Evolutionary conservation across 2,329 filamentous ascomycete genomes (phyloP), one percentile per base, ranked within the genome.

Genomic region (Thyridium curvatum): DNA sequence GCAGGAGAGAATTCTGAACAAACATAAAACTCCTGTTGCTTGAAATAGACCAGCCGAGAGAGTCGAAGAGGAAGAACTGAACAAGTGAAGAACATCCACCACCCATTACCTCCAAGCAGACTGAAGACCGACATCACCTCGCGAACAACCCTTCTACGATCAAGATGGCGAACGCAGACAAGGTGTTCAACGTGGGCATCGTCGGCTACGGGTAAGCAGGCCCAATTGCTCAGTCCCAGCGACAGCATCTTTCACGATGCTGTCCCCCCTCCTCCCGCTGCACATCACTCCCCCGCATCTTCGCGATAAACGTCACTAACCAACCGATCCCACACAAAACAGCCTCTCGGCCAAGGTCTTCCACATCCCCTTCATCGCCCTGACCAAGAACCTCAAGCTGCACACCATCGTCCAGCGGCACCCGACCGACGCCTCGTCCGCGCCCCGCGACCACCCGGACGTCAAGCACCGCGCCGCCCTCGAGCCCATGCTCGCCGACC

Each of bases 301-400:
- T n/a, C n/a, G n/a, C n/a, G n/a, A n/a, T n/a, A n/a, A n/a, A n/a
- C n/a, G n/a, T n/a, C n/a, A n/a, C n/a, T n/a, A n/a, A n/a, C n/a
- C n/a, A n/a, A n/a, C n/a, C n/a, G 15, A 44, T 44, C 17, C 12
- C 32, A 21, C 12, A 10, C 17, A 28, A 41, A 77, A n/a, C n/a
- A n/a, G 74, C 56, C 53, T 74, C 37, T 78, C 74, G 2, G 86
- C 86, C 61, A 90, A 89, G 56, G 71, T 84, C 63, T 93, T 91
- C 64, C 86, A 93, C 61, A 88, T 91, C 54, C 86, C 86, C 45
- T 85, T 89, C 62, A 74, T 93, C 61, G 65, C 67, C 38, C 71
- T 72, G 21, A 77, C 82, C 0, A 69, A 79, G 7, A 66, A 75
- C 39, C 72, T 89, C 55, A 79, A 71, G 38, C 76, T 91, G 15